phyloP scores from a whole-genome alignment of 305 asterid genomes.

The Fraxinus dipetala region DNA sequence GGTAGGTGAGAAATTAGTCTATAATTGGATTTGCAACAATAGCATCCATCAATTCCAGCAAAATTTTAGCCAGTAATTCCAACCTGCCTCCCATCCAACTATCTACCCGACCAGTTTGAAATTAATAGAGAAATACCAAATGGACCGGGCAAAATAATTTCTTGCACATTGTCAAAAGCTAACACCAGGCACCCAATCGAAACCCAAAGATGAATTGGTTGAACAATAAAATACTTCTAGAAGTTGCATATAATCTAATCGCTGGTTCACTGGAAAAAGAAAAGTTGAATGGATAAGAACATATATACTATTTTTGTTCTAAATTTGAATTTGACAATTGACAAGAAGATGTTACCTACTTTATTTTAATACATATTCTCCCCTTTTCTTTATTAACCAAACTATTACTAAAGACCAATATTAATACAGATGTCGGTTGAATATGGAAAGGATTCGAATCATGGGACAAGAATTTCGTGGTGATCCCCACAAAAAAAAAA shows the following conservation, averaged over 20 bases:
- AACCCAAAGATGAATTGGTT: not conserved
- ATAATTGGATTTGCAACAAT: slow-evolving; percentile 3
- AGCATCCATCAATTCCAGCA: slow-evolving; percentile 8
- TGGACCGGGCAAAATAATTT: not conserved
- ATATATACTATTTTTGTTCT: not conserved
- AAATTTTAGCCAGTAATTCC: not conserved
- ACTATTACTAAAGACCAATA: not conserved
- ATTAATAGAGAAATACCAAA: slow-evolving; percentile 6
- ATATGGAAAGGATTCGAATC: not conserved
- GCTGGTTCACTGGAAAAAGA: not conserved
- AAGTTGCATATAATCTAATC: not conserved
- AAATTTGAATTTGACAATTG: not conserved
- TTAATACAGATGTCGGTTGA: not conserved
- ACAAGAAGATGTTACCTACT: not conserved
- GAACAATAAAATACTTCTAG: not conserved
- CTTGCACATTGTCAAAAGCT: not conserved
- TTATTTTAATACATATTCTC: not conserved
- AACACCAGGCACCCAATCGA: not conserved
- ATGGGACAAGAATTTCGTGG: not conserved
- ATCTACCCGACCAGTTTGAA: slow-evolving; percentile 23
- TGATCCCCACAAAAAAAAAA: not conserved
- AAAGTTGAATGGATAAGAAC: not conserved
- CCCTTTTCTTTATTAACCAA: not conserved
- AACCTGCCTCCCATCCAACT: slow-evolving; percentile 18
- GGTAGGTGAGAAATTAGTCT: slow-evolving; percentile 14